Base-by-base conservation (phyloP, 2,329 filamentous ascomycete species). In the Coniochaeta ligniaria region DNA sequence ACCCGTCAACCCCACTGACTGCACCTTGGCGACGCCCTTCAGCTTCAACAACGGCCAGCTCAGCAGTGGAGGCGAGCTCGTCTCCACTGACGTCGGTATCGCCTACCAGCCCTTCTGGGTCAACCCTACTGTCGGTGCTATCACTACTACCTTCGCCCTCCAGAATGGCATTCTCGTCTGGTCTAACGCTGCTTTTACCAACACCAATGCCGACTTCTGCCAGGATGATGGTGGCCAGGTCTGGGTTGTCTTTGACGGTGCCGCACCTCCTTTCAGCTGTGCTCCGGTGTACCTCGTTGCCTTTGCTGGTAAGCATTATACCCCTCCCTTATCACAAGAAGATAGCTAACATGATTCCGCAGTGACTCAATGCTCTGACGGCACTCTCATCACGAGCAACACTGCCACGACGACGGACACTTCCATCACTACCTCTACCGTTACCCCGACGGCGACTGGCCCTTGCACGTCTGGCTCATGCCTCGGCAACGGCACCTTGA, bases 121-220 rank as follows among this genome's bases (percentile, higher is more conserved):
- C 14, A n/a, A 22, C 5, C 61, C 62, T 4, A 12, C 28, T 4
- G 60, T 62, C 17, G 2, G 60, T 17, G 61, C 65, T 38, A 59
- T 61, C 31, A 60, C 43, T 16, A 66, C 61, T 9, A 67, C 67
- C 60, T 63, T 60, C 22, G 60, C 66, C 4, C 56, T 66, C 36
- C 14, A 33, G 22, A 57, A 65, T 31, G 63, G 63, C 20, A 8
- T 60, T n/a, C 62, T 72, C 24, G 61, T 66, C 58, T 72, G 71
- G 71, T 65, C 59, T 60, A 68, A 71, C 59, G 43, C 22, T 6
- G 60, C 54, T 6, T 73, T 73, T 60, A 57, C 58, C 50, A 58
- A 60, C 16, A 68, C 67, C 24, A 52, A 63, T 36, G 68, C 71
- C 2, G 62, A 63, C 6, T 72, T 69, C 64, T 73, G 70, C 61